phyloP scores from a whole-genome alignment of 2,329 filamentous ascomycete species.

The Cladosporium cucumerinum region DNA sequence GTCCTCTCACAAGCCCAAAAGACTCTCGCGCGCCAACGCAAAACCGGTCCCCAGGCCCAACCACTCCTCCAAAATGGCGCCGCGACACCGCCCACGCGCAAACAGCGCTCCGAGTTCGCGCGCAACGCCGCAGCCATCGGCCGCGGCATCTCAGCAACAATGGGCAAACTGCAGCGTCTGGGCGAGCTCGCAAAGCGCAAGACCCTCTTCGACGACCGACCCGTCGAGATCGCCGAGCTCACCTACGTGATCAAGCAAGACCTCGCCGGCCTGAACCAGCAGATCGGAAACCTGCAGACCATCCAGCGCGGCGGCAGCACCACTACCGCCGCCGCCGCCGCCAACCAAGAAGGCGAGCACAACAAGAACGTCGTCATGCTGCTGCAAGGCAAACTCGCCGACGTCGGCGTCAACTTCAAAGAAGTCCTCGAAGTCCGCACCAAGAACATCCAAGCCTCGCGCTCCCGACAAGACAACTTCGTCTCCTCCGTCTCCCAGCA shows the following conservation, averaged over 20 bases:
- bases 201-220: slow-evolving; percentile 93
- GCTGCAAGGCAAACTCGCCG: slow-evolving; percentile 84
- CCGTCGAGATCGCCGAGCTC: slow-evolving; percentile 94
- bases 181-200: slow-evolving; percentile 93
- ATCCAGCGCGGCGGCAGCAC: slow-evolving; percentile 51
- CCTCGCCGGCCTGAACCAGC: slow-evolving; percentile 76
- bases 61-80: slow-evolving; percentile 66
- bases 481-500: slow-evolving; percentile 84
- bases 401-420: slow-evolving; percentile 94
- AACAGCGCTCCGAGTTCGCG: slow-evolving; percentile 81
- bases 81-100: slow-evolving; percentile 34
- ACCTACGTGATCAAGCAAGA: slow-evolving; percentile 99
- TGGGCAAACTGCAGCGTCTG: slow-evolving; percentile 90
- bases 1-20: slow-evolving; percentile 80
- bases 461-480: slow-evolving; percentile 92
- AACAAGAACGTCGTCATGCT: slow-evolving; percentile 96
- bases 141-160: slow-evolving; percentile 83
- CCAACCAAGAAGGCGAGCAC: slow-evolving; percentile 85
- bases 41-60: slow-evolving; percentile 70
- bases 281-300: slow-evolving; percentile 78
- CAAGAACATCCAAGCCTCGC: slow-evolving; percentile 94
- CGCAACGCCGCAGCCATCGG: slow-evolving; percentile 88
- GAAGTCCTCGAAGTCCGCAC: slow-evolving; percentile 94
- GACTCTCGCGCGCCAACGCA: slow-evolving; percentile 61
- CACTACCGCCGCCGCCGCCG: slow-evolving; percentile 21